Percentiles rank a stretch among this genome's conserved stretches.
Evolutionary conservation across 306 rosid species (phyloP).

Genomic region (Prunus davidiana): DNA sequence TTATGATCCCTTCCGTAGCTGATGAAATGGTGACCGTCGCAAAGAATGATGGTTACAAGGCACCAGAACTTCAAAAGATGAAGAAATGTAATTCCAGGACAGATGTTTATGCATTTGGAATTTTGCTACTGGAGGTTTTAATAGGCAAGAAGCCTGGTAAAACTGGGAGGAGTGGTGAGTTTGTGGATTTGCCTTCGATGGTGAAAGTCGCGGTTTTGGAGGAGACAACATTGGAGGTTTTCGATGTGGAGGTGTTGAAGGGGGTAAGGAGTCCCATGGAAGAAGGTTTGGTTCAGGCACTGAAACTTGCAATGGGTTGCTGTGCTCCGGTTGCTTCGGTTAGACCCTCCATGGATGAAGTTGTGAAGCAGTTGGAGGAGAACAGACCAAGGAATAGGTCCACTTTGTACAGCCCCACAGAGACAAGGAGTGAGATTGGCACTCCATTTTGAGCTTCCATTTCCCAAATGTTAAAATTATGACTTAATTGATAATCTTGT

Average conservation of each 20-base stretch:
- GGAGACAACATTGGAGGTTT: conserved; percentile 96
- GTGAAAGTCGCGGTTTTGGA: conserved; percentile 93
- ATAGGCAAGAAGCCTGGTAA: conserved; percentile 91
- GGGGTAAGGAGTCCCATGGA: conserved; percentile 96
- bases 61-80: conserved; percentile 93
- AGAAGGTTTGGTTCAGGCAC: conserved; percentile 85
- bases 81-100: conserved; percentile 91
- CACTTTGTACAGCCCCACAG: conserved; percentile 94
- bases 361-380: conserved; percentile 96
- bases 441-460: conserved; percentile 73
- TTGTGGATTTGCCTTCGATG: conserved; percentile 81
- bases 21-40: conserved; percentile 88
- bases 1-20: conserved; percentile 76
- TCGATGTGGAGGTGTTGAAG: conserved; percentile 78
- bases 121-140: conserved; percentile 72
- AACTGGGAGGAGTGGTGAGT: conserved; percentile 62
- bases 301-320: conserved; percentile 98
- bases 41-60: conserved; percentile 79
- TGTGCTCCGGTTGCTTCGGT: conserved; percentile 96
- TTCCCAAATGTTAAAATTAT: conserved; percentile 23
- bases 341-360: conserved; percentile 94
- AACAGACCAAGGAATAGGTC: conserved; percentile 97
- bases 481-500: conserved; percentile 29
- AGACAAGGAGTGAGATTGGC: conserved; percentile 92
- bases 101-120: conserved; percentile 87